Base-by-base conservation (phyloP, 1,284 basidiomycete species). In the Ceratorhiza oryzae-sativae region DNA sequence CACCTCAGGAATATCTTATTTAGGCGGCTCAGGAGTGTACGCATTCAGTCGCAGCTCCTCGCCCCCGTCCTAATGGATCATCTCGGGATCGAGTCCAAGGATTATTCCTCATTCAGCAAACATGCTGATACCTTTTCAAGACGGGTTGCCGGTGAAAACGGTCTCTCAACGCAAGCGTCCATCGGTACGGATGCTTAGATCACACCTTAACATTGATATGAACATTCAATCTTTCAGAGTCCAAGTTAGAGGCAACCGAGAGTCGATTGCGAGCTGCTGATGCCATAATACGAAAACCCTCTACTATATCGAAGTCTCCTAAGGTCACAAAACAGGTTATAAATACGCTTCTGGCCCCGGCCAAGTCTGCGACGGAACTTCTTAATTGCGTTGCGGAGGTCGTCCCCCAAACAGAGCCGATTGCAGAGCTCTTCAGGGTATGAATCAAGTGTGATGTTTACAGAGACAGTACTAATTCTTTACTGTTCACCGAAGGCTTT, bases 321-420 rank as follows among this genome's bases (percentile, higher is more conserved):
- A 68, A 68, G 25, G 65, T 68, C 53, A 68, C 65, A 2, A 68
- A 68, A 27, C 49, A 55, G 46, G 27, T 68, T 12, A 68, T 68
- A 39, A 68, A 56, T 41, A 45, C 65, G 5, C 51, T 68, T 1
- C 51, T 68, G 6, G 53, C 51, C 13, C 53, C 65, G n/a, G 65
- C 65, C 2, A 68, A 68, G 27, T 56, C 65, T 18, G 51, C 53
- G 15, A 20, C 39, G 15, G 65, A 68, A 18, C 53, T 68, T 5
- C 51, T 68, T 1, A 25, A 25, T 34, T 23, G 13, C 15, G 36
- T 68, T 5, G 39, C 65, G 32, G 65, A 68, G 20, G 23, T n/a
- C 10, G 51, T 68, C 25, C 65, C 65, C 4, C 65, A 39, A 13
- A 58, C 65, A n/a, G 51, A 68, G 39, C 65, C 65, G 23, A 41